Conservation (phyloP, 345 rosid species). For the Bretschneidera sinensis region DNA sequence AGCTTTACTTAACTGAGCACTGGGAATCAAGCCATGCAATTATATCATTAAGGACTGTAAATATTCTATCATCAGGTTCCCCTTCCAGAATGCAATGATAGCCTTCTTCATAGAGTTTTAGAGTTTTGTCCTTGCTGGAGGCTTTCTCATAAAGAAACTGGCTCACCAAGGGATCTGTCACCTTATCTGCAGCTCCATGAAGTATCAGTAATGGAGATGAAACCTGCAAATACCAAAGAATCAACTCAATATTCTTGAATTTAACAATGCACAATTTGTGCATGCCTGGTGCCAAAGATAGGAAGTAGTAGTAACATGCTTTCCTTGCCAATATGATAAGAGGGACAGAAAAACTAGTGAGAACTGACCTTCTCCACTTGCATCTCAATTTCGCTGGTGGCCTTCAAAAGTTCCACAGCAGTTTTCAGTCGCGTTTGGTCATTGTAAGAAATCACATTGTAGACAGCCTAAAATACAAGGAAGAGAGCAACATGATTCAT, state of each 20-base stretch:
- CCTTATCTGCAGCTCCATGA: slow-evolving; percentile 85
- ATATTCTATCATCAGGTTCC: slow-evolving; percentile 71
- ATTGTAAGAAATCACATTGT: slow-evolving; percentile 70
- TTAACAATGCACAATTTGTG: no score
- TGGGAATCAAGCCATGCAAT: slow-evolving; percentile 70
- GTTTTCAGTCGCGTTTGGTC: slow-evolving; percentile 60
- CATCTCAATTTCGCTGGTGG: slow-evolving; percentile 69
- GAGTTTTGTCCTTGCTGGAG: slow-evolving; percentile 74
- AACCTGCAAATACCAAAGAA: slow-evolving; percentile 36
- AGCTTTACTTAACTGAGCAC: slow-evolving; percentile 21
- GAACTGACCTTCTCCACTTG: slow-evolving; percentile 50
- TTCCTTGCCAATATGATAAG: neutral
- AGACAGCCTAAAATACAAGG: slow-evolving; percentile 45
- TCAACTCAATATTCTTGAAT: neutral
- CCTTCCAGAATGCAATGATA: slow-evolving; percentile 95
- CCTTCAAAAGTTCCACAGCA: slow-evolving; percentile 70
- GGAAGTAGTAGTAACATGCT: neutral
- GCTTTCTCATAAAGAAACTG: slow-evolving; percentile 67
- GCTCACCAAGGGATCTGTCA: slow-evolving; percentile 83
- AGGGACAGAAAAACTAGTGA: neutral
- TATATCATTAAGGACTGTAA: slow-evolving; percentile 53
- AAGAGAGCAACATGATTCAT: slow-evolving; percentile 6
- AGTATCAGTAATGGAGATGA: slow-evolving; percentile 83
- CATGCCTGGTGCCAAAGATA: no score
- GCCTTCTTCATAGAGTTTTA: slow-evolving; percentile 76